phyloP scores from a whole-genome alignment of 2,329 filamentous ascomycete genomes.

The Pseudofabraea citricarpa region DNA sequence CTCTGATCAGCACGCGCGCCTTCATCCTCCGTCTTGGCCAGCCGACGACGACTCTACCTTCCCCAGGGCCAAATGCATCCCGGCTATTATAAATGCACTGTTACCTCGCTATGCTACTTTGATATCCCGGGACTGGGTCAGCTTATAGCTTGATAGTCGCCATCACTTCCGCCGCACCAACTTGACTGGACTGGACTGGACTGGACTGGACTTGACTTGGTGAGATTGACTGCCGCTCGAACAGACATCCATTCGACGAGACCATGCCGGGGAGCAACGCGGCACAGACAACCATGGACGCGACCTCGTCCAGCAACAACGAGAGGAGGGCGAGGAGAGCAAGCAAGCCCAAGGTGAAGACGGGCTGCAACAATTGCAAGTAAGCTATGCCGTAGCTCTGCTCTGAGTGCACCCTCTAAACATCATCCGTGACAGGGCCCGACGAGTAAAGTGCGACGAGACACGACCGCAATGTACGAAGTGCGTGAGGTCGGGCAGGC shows the following conservation, averaged over 20 bases:
- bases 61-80: too few species aligned
- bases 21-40: too few species aligned
- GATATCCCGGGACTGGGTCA: neutral
- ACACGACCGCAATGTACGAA: conserved; percentile 54
- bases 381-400: conserved; percentile 33
- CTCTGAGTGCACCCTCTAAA: conserved; percentile 9
- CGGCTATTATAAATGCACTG: too few species aligned
- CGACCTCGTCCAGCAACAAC: neutral
- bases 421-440: conserved; percentile 36
- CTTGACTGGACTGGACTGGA: neutral
- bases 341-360: conserved; percentile 52
- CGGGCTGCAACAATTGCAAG: conserved; percentile 65
- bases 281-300: neutral
- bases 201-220: too few species aligned
- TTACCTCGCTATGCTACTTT: neutral
- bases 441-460: conserved; percentile 65
- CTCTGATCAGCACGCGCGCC: too few species aligned
- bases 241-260: neutral
- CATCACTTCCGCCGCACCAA: neutral
- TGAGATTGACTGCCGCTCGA: too few species aligned
- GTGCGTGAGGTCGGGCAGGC: conserved; percentile 53
- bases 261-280: neutral
- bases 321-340: conserved; percentile 15
- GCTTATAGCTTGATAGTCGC: neutral
- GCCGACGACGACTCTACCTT: too few species aligned